Evolutionary conservation across 192 early-diverging fungal genomes (phyloP).

Genomic region (Gorgonomyces haynaldii): DNA sequence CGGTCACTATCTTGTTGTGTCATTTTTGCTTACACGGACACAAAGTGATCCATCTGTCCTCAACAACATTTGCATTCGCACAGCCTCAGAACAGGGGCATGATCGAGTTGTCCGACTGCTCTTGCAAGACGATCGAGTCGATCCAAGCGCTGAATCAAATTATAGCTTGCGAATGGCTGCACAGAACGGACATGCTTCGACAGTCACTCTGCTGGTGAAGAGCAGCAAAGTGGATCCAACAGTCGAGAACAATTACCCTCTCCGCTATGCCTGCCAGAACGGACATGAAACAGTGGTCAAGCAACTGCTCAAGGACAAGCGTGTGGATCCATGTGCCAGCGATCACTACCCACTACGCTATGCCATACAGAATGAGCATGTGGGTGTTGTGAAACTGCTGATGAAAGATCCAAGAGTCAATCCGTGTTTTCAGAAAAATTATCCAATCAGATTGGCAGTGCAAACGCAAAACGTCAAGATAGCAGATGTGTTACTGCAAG

Average conservation of each 20-base stretch:
- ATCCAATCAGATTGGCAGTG: slow-evolving; percentile 1
- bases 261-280: slow-evolving; percentile 2
- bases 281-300: background rate
- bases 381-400: background rate
- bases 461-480: background rate
- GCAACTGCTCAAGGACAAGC: background rate
- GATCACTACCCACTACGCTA: background rate
- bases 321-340: background rate
- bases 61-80: background rate
- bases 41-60: background rate
- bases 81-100: slow-evolving; percentile 2
- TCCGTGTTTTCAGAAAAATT: background rate
- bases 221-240: background rate
- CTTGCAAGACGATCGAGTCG: slow-evolving; percentile 1
- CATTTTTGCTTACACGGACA: background rate
- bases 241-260: background rate
- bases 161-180: background rate
- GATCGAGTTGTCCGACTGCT: background rate
- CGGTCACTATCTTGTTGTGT: background rate
- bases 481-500: background rate
- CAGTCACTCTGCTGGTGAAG: background rate
- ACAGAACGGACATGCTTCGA: background rate
- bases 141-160: background rate
- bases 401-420: background rate
- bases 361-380: slow-evolving; percentile 3